These are phyloP conservation scores for Beauveria sp. DNA, from an alignment of 2,329 filamentous ascomycete genomes.

Conservation along the genomic window DNA sequence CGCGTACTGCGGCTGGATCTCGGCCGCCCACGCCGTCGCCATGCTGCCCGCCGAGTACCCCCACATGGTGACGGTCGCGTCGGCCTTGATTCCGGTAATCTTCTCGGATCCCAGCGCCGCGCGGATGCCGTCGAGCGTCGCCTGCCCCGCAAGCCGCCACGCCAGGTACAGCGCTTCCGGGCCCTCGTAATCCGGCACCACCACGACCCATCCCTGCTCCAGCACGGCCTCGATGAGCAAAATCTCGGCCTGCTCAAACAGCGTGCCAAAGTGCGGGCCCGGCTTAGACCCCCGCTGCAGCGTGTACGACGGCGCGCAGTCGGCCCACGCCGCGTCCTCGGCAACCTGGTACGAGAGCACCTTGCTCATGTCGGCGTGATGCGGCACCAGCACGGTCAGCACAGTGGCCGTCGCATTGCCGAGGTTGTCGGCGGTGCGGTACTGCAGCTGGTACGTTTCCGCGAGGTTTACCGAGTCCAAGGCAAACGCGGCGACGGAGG, in stretches of 20 bases:
- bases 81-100: slow-evolving; percentile 22
- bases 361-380: slow-evolving; percentile 19
- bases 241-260: slow-evolving; percentile 19
- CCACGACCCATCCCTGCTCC: slow-evolving; percentile 37
- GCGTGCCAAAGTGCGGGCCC: slow-evolving; percentile 29
- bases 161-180: slow-evolving; percentile 34
- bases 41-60: slow-evolving; percentile 22
- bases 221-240: slow-evolving; percentile 24
- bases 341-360: slow-evolving; percentile 37
- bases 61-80: slow-evolving; percentile 38
- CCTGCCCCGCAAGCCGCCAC: slow-evolving; percentile 32
- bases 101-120: slow-evolving; percentile 26
- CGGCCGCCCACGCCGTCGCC: slow-evolving; percentile 18
- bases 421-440: slow-evolving; percentile 30
- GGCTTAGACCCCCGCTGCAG: slow-evolving; percentile 14
- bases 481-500: slow-evolving; percentile 11
- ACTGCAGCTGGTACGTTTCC: slow-evolving; percentile 27
- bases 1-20: slow-evolving; percentile 20
- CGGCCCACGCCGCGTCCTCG: slow-evolving; percentile 30
- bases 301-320: slow-evolving; percentile 24
- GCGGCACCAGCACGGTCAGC: slow-evolving; percentile 31
- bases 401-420: slow-evolving; percentile 29
- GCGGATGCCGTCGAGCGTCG: slow-evolving; percentile 36
- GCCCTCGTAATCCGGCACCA: slow-evolving; percentile 40
- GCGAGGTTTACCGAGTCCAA: slow-evolving; percentile 16